A percentile compares a stretch with the other conserved stretches of the same genome.
These are phyloP conservation scores for Aspergillus sp. DNA, from an alignment of 2,329 filamentous ascomycete genomes.

Conservation along the genomic window DNA sequence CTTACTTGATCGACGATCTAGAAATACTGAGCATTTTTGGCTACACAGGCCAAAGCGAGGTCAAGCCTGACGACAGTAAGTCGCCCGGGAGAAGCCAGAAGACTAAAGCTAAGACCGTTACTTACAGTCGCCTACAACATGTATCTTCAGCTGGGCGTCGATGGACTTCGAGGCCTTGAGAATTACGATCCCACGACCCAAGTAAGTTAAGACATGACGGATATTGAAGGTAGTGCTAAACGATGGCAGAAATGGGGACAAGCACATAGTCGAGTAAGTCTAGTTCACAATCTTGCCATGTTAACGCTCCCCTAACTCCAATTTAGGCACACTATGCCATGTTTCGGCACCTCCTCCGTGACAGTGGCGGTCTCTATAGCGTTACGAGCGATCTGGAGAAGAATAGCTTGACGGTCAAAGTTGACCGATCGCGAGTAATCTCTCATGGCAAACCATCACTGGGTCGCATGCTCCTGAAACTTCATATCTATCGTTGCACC, in stretches of 20 bases:
- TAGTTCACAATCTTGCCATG: background rate
- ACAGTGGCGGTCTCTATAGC: constrained; percentile 54
- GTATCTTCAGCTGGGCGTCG: constrained; percentile 47
- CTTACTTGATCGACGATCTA: constrained; percentile 48
- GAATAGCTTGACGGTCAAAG: constrained; percentile 9
- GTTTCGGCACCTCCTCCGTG: constrained; percentile 58
- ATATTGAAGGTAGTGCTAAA: background rate
- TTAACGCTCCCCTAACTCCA: background rate
- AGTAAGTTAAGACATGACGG: constrained; percentile 34
- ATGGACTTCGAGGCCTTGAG: constrained; percentile 42
- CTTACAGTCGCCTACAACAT: constrained; percentile 42
- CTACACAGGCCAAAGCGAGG: constrained; percentile 1
- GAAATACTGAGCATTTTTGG: constrained; percentile 49
- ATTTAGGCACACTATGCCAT: constrained; percentile 64
- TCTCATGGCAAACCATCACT: constrained; percentile 59
- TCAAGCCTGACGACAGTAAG: constrained; percentile 18
- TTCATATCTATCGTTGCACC: constrained; percentile 65
- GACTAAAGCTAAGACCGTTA: constrained; percentile 14
- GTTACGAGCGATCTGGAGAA: constrained; percentile 51
- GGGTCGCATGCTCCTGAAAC: constrained; percentile 58
- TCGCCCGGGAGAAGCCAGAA: constrained; percentile 23
- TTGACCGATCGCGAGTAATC: constrained; percentile 1
- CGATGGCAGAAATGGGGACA: constrained; percentile 18
- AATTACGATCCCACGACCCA: constrained; percentile 42
- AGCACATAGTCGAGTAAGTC: constrained; percentile 20